Evolutionary conservation across 306 rosid species (phyloP), one percentile per base, ranked within the genome.

Genomic region (Delonix regia): DNA sequence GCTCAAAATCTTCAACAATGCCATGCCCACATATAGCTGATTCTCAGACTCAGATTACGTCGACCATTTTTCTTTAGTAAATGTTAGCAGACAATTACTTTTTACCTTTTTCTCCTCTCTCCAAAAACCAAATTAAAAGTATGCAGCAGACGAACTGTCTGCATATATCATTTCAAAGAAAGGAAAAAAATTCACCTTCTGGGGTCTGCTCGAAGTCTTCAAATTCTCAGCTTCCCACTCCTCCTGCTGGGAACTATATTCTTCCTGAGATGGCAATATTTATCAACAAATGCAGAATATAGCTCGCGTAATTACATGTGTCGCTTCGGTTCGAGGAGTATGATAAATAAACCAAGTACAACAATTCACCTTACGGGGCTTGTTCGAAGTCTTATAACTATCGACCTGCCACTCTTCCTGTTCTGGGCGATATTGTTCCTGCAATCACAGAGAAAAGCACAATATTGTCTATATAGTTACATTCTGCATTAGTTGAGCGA

Each of bases 371-470:
- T 79, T 82, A 7, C 72, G 49, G 33, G 73, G 77, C 62, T 51
- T 71, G 19, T 65, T 67, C 52, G 57, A 61, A 49, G 51, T 22
- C 63, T 51, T 71, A 65, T 41, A 59, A 25, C 28, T 33, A 21
- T 79, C 67, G 9, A 79, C 75, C 75, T 85, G 70, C 6, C 15
- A 41, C n/a, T 82, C 70, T 39, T 81, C 25, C 75, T 69, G 71
- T 56, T 78, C 76, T 13, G 74, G 77, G 78, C 59, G 88, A 49
- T 63, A 82, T 28, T 74, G 73, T 21, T 76, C 78, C 88, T 77
- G 75, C 67, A 71, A 67, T 44, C 3, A 24, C 51, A 45, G 38
- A 7, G 14, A 66, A 76, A 67, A 66, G 34, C 30, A 13, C 36
- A 4, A 45, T 8, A 7, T 3, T 16, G 28, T 24, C 27, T 11